Percentiles rank a stretch among this genome's conserved stretches.
These are phyloP conservation scores for Lignosus rhinocerotis DNA, from an alignment of 1,284 basidiomycete genomes.

Conservation along the genomic window DNA sequence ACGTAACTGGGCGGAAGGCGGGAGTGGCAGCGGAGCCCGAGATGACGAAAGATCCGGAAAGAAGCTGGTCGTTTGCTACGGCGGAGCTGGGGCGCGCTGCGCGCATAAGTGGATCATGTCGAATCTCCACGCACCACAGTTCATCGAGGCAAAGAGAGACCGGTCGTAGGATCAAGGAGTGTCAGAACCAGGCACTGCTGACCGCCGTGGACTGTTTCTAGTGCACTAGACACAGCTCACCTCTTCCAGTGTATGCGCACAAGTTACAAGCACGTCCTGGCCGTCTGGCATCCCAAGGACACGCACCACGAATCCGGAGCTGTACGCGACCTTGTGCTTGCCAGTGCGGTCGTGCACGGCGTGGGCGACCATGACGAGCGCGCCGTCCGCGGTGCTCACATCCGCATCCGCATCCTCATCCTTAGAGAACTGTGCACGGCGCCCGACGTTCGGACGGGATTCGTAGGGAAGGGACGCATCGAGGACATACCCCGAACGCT, in stretches of 20 bases:
- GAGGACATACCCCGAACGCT: slow-evolving; percentile 44
- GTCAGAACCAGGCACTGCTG: neutral
- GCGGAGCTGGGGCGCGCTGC: slow-evolving; percentile 19
- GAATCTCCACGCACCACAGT: slow-evolving; percentile 39
- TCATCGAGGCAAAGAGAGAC: neutral
- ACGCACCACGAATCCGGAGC: slow-evolving; percentile 63
- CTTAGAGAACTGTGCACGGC: slow-evolving; percentile 34
- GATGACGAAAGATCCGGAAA: slow-evolving; percentile 50
- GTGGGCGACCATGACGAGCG: slow-evolving; percentile 60
- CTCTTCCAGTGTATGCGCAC: slow-evolving; percentile 70
- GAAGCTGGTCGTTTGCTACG: slow-evolving; percentile 17
- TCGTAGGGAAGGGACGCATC: slow-evolving; percentile 51
- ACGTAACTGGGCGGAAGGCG: slow-evolving; percentile 45
- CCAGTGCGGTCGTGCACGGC: slow-evolving; percentile 44
- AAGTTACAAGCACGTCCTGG: slow-evolving; percentile 54
- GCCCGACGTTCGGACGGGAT: slow-evolving; percentile 39
- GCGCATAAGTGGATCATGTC: slow-evolving; percentile 31
- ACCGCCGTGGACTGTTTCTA: neutral
- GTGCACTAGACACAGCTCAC: slow-evolving; percentile 34
- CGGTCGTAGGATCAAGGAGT: neutral
- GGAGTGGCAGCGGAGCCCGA: slow-evolving; percentile 29
- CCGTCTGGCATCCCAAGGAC: slow-evolving; percentile 30
- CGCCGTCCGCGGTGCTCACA: slow-evolving; percentile 35
- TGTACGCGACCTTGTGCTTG: slow-evolving; percentile 51
- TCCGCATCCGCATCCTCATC: slow-evolving; percentile 5